A percentile compares a stretch with the other conserved stretches of the same genome.
Conservation (phyloP, 495 filamentous ascomycete genomes). For the Trichoderma asperelloides region DNA sequence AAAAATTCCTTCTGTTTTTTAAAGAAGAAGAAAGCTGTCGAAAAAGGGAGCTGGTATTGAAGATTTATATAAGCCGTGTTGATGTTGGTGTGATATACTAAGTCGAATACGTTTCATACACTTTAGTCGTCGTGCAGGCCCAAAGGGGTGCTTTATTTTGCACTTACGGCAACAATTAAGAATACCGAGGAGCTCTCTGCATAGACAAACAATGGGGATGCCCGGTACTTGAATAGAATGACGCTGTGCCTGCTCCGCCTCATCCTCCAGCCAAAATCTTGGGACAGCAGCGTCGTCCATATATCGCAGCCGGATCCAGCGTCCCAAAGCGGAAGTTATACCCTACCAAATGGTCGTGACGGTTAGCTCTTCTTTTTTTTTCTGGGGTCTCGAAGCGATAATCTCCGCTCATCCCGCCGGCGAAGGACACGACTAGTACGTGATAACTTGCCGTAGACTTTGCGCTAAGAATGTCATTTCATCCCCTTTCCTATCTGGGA, state of each 20-base stretch:
- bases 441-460: not conserved
- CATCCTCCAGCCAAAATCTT: not conserved
- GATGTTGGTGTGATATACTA: too few relatives aligned
- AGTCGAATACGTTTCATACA: not conserved
- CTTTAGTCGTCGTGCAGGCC: not conserved
- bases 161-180: not conserved
- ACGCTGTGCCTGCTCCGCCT: too few relatives aligned
- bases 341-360: not conserved
- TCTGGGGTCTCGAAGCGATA: not conserved
- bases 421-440: not conserved
- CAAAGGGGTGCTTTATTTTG: not conserved
- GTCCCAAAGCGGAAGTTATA: not conserved
- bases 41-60: not conserved
- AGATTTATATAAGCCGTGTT: not conserved
- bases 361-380: not conserved
- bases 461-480: not conserved
- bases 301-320: not conserved
- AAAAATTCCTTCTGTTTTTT: too few relatives aligned
- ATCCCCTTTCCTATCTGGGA: not conserved
- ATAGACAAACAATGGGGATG: too few relatives aligned
- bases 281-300: not conserved
- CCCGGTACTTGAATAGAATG: too few relatives aligned
- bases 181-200: not conserved
- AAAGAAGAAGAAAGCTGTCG: too few relatives aligned
- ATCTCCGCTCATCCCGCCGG: not conserved